These are phyloP conservation scores for Ceratopteris richardii DNA, from an alignment of 75 land plant species.

Conservation along the genomic window DNA sequence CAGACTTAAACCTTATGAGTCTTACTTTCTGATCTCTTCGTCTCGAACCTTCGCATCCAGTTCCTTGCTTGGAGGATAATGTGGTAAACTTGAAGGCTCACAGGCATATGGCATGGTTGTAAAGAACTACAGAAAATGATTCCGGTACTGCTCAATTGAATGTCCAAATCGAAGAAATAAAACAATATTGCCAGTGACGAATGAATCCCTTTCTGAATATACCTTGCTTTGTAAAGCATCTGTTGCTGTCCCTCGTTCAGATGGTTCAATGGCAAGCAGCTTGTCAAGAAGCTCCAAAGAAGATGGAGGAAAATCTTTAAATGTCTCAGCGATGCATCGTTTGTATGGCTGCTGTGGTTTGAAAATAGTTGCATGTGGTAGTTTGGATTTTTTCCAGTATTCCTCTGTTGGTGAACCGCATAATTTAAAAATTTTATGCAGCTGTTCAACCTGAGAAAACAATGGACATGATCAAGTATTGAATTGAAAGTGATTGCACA, in stretches of 20 bases:
- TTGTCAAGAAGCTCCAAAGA: slow-evolving; percentile 47
- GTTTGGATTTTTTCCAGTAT: slow-evolving; percentile 67
- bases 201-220: background rate
- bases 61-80: slow-evolving; percentile 88
- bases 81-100: slow-evolving; percentile 78
- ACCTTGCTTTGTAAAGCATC: slow-evolving; percentile 56
- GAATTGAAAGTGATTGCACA: too few species aligned
- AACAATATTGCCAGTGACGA: too few species aligned
- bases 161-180: too few species aligned
- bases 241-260: slow-evolving; percentile 38
- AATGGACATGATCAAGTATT: too few species aligned
- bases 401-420: slow-evolving; percentile 94
- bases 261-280: slow-evolving; percentile 69
- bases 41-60: slow-evolving; percentile 67
- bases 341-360: slow-evolving; percentile 79
- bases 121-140: slow-evolving; percentile 56
- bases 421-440: slow-evolving; percentile 90
- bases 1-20: too few species aligned
- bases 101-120: slow-evolving; percentile 70
- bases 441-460: slow-evolving; percentile 86
- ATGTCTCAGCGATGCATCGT: slow-evolving; percentile 59
- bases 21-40: slow-evolving; percentile 65
- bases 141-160: too few species aligned
- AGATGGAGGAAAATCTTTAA: slow-evolving; percentile 65
- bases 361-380: slow-evolving; percentile 79